phyloP scores from a whole-genome alignment of 176 grass and related monocot genomes.

The Triticum timopheevii region DNA sequence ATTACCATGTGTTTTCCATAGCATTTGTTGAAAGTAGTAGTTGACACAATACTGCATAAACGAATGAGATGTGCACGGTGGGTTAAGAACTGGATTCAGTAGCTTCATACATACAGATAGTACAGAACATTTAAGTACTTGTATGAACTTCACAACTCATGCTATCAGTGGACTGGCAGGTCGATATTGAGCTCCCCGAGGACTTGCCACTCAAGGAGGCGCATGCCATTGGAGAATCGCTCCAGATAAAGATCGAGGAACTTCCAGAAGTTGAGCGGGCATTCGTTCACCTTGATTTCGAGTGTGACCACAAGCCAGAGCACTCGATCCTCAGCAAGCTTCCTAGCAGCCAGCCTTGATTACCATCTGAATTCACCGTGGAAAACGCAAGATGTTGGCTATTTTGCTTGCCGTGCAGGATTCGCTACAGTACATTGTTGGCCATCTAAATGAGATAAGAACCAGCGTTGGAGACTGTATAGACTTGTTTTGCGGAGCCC shows the following conservation, averaged over 20 bases:
- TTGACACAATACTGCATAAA: slow-evolving; percentile 1
- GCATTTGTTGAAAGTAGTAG: not conserved
- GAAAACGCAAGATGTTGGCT: not conserved
- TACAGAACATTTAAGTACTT: not conserved
- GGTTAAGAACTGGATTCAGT: not conserved
- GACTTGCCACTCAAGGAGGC: slow-evolving; percentile 92
- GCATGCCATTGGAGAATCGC: slow-evolving; percentile 82
- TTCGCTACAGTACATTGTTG: not conserved
- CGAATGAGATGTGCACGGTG: not conserved
- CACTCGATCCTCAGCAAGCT: slow-evolving; percentile 87
- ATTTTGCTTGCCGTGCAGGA: slow-evolving; percentile 15
- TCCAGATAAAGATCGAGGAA: slow-evolving; percentile 93
- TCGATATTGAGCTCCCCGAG: slow-evolving; percentile 96
- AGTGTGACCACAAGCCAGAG: slow-evolving; percentile 89
- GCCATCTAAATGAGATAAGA: not conserved
- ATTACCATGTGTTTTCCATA: not conserved
- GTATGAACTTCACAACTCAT: not conserved
- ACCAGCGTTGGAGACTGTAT: not conserved
- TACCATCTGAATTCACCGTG: not conserved
- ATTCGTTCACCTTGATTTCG: slow-evolving; percentile 90
- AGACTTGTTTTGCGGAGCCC: not conserved
- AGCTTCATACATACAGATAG: not conserved
- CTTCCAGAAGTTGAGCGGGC: slow-evolving; percentile 88
- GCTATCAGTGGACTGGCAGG: slow-evolving; percentile 42
- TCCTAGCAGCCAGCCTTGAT: slow-evolving; percentile 63